phyloP scores from a whole-genome alignment of 805 yeast genomes.

The Metschnikowia baotianmanensis region DNA sequence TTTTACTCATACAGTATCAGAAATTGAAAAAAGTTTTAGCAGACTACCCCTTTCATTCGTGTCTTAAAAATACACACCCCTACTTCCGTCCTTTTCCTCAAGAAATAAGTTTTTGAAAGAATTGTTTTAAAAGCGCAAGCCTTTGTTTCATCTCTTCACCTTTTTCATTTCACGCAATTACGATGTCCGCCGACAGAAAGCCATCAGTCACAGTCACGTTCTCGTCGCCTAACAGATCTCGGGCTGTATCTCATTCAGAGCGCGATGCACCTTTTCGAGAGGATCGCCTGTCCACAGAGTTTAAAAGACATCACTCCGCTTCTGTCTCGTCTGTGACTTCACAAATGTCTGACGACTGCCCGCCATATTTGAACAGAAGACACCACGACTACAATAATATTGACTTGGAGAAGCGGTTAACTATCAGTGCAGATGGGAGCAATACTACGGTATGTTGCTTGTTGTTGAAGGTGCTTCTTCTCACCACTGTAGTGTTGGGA shows the following conservation, averaged over 20 bases:
- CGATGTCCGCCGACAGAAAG: background rate
- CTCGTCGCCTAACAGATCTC: conserved; percentile 6
- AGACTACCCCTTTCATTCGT: no score
- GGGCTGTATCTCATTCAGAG: conserved; percentile 9
- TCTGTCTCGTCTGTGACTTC: conserved; percentile 26
- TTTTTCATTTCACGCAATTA: background rate
- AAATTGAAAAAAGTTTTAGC: no score
- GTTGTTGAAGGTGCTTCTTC: conserved; percentile 29
- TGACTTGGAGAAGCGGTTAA: conserved; percentile 37
- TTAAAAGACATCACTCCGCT: conserved; percentile 24
- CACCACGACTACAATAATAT: conserved; percentile 15
- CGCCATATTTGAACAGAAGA: background rate
- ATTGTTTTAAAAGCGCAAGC: background rate
- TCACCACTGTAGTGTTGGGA: conserved; percentile 30
- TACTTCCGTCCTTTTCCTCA: no score
- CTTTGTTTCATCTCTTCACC: background rate
- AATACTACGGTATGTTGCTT: conserved; percentile 33
- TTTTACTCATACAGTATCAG: background rate
- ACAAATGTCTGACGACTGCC: conserved; percentile 11
- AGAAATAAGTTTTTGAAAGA: background rate
- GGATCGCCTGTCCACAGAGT: conserved; percentile 3
- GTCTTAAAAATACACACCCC: no score
- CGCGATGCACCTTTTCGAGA: background rate
- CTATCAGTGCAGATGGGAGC: conserved; percentile 37
- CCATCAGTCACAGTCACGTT: conserved; percentile 1